Base-by-base conservation (phyloP, 2,329 filamentous ascomycete genomes). In the Helminthosporium solani region DNA sequence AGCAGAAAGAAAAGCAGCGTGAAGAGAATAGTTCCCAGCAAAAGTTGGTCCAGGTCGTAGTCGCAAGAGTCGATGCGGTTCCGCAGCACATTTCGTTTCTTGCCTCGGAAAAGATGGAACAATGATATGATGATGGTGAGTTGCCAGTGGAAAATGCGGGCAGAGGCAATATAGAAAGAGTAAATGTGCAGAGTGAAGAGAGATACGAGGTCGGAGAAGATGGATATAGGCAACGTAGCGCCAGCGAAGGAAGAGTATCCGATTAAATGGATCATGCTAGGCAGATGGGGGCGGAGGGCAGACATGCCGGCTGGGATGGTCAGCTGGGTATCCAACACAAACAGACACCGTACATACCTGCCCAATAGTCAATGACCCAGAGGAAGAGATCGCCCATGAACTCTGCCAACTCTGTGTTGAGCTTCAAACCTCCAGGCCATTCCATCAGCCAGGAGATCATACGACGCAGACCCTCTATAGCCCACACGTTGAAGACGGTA, bases 351-450 rank as follows among this genome's bases (percentile, higher is more conserved):
- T 6, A 55, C 82, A 67, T 75, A 88, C 87, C 87, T 46, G 89
- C 88, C 94, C 94, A 99, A 66, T 96, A 95, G 56, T 96, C 91
- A 55, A 99, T 97, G 38, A 99, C 94, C 94, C 94, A 99, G 2
- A 97, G 76, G 64, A 99, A 99, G 2, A 99, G 75, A 63, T 97
- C 92, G 53, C 94, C 94, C 11, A 99, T 79, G 60, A 99, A 99
- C n/a, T 83, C 81, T 2, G 91, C 94, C 31, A 99, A 77, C 70
- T 99, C 92, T 44, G 84, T 91, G 67, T 99, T 99, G 30, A 99
- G 80, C 71, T 99, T 99, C 55, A 99, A 74, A 27, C 94, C 94
- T 38, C 90, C 94, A 7, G 94, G 94, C 84, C 87, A 95, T 44
- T 88, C 88, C 88, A 94, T 96, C 36, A 99, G 78, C 94, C 94